phyloP scores from a whole-genome alignment of 306 rosid genomes.

The Geum urbanum region DNA sequence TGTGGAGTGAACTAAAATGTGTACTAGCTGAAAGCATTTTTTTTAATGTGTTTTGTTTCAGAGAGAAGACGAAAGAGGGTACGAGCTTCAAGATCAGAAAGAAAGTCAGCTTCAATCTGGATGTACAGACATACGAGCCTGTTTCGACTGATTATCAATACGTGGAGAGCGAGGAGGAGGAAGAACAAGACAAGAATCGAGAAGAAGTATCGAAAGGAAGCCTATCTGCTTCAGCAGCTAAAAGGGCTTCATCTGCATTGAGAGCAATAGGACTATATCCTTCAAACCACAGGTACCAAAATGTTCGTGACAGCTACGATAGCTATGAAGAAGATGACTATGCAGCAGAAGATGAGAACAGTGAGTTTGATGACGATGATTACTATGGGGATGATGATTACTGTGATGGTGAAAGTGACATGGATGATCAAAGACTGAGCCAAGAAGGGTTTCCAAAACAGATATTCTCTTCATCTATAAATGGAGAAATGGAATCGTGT shows the following conservation, averaged over 20 bases:
- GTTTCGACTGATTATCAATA: conserved; percentile 42
- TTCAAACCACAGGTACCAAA: conserved; percentile 67
- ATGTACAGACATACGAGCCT: conserved; percentile 75
- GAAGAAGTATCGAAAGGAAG: conserved; percentile 25
- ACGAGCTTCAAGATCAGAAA: conserved; percentile 48
- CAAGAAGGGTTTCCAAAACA: conserved; percentile 30
- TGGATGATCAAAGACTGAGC: conserved; percentile 23
- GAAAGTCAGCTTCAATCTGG: conserved; percentile 86
- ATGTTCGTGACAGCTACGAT: conserved; percentile 45
- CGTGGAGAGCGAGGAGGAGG: conserved; percentile 40
- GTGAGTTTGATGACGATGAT: conserved; percentile 48
- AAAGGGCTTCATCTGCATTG: conserved; percentile 24
- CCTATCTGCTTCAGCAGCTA: conserved; percentile 21
- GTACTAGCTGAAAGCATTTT: neutral
- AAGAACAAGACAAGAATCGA: conserved; percentile 24
- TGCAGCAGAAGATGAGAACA: conserved; percentile 33
- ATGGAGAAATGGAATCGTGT: neutral
- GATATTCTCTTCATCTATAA: conserved; percentile 18
- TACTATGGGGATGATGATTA: conserved; percentile 33
- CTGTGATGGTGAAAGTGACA: conserved; percentile 27
- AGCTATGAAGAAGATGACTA: conserved; percentile 56
- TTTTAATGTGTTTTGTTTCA: conserved; percentile 29
- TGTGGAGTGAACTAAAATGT: neutral
- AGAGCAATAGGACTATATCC: conserved; percentile 33
- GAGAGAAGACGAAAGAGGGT: conserved; percentile 55